Base-by-base conservation (phyloP, 1,139 yeast species). In the Zhuliangozyma parablackwelliae region DNA sequence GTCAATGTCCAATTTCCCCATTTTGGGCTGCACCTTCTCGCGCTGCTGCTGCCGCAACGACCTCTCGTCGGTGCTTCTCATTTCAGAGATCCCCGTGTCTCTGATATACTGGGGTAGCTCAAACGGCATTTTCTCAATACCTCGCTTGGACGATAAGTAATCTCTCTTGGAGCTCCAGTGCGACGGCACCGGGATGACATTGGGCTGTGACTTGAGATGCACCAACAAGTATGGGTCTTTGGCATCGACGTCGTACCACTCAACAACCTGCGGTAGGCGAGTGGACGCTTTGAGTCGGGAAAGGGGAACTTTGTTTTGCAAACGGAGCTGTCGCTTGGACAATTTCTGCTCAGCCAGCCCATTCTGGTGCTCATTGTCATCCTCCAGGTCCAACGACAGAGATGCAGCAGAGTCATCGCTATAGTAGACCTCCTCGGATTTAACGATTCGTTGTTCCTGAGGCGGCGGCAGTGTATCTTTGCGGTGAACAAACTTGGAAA, bases 161-260 rank as follows among this genome's bases (percentile, higher is more conserved):
- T 87, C 96, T 36, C 87, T 64, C 52, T 88, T 88, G 10, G 74
- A 63, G 39, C 78, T 78, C 98, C 98, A 92, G 56, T 89, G 95
- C 0, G 63, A 57, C 0, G 98, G 97, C 0, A 90, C 89, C 1
- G 80, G 87, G 0, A 90, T 81, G 2, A 67, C 71, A 47, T 88
- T 87, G 33, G 79, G 79, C 30, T 69, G 65, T 0, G 83, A 65
- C 53, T 90, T 92, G 39, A 92, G 59, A 10, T 72, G 63, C 0
- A 86, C 78, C 11, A 81, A 65, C 21, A 89, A 56, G 35, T 66
- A 63, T 1, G 98, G 96, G 51, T 88, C 94, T 3, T 69, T 72
- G 0, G 97, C 85, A 60, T 90, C 94, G 2, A 81, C 82, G 57
- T 92, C 98, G 47, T 67, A 75, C 94, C 95, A 84, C 46, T 89